These are phyloP conservation scores for Marchantia polymorpha DNA, from an alignment of 225 moss, liverwort and hornwort genomes.

Conservation along the genomic window DNA sequence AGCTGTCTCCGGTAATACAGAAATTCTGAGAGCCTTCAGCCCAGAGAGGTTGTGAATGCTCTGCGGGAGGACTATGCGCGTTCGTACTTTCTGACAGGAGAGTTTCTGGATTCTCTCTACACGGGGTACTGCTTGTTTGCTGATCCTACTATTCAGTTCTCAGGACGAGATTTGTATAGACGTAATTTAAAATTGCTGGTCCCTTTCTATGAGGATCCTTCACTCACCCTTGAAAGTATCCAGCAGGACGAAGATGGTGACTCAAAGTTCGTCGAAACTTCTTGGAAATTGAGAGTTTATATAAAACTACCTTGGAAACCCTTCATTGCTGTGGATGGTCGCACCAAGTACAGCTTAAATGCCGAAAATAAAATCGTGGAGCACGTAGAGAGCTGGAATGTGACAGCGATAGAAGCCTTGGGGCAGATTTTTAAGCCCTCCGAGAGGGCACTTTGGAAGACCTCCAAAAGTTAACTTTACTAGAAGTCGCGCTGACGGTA, in stretches of 20 bases:
- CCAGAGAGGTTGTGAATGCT: constrained; percentile 41
- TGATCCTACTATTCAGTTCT: constrained; percentile 79
- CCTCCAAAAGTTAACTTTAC: too few species aligned
- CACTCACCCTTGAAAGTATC: too few species aligned
- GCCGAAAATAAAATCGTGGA: constrained; percentile 62
- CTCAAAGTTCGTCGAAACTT: too few species aligned
- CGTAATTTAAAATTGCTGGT: constrained; percentile 90
- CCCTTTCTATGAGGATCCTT: too few species aligned
- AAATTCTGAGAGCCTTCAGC: constrained; percentile 53
- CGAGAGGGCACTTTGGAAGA: too few species aligned
- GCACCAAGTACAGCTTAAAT: constrained; percentile 60
- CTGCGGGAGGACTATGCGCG: constrained; percentile 61
- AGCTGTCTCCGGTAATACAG: constrained; percentile 52
- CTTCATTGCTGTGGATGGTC: constrained; percentile 64
- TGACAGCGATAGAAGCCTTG: too few species aligned
- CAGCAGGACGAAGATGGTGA: too few species aligned
- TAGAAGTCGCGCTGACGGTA: too few species aligned
- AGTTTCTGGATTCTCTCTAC: constrained; percentile 63
- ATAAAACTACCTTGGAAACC: constrained; percentile 83
- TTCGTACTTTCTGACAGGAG: constrained; percentile 80
- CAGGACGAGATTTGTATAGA: constrained; percentile 71
- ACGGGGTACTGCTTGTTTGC: constrained; percentile 68
- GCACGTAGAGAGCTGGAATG: too few species aligned
- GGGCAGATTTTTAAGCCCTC: too few species aligned
- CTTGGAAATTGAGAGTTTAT: constrained; percentile 77